Percentiles rank a stretch among this genome's conserved stretches.
These are phyloP conservation scores for Rutstroemia sp. DNA, from an alignment of 2,329 filamentous ascomycete genomes.

Conservation along the genomic window DNA sequence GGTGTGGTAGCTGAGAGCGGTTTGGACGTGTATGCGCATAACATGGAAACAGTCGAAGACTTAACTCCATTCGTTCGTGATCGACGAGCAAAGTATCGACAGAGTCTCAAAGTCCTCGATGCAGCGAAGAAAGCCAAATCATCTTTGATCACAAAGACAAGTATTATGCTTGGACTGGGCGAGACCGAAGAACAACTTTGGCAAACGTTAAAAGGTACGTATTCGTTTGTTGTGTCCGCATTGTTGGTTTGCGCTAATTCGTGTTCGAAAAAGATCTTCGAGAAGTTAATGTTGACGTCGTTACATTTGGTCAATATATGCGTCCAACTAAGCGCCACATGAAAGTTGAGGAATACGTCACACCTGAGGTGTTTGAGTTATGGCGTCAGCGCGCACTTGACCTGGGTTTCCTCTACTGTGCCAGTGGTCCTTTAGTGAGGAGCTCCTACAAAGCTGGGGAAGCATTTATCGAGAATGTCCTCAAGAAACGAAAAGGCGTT, in stretches of 20 bases:
- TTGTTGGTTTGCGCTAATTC: conserved; percentile 11
- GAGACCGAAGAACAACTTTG: conserved; percentile 84
- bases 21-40: conserved; percentile 94
- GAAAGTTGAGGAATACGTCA: conserved; percentile 92
- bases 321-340: conserved; percentile 96
- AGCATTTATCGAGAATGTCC: conserved; percentile 96
- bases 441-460: conserved; percentile 98
- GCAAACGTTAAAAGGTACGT: conserved; percentile 62
- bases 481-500: conserved; percentile 37
- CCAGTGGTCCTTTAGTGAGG: conserved; percentile 83
- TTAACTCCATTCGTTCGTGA: conserved; percentile 88
- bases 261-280: conserved; percentile 54
- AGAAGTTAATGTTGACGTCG: conserved; percentile 77
- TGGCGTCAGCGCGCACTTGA: conserved; percentile 88
- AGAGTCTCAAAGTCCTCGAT: conserved; percentile 72
- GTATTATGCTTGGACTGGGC: conserved; percentile 90
- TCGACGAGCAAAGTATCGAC: conserved; percentile 79
- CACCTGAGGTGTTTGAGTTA: conserved; percentile 81
- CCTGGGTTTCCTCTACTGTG: conserved; percentile 95
- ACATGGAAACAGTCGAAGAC: conserved; percentile 89
- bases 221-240: background rate
- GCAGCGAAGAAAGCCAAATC: conserved; percentile 71
- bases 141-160: conserved; percentile 93
- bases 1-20: conserved; percentile 76
- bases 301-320: conserved; percentile 99